Base-by-base conservation (phyloP, 805 yeast genomes). In the Ascoidea rubescens region DNA sequence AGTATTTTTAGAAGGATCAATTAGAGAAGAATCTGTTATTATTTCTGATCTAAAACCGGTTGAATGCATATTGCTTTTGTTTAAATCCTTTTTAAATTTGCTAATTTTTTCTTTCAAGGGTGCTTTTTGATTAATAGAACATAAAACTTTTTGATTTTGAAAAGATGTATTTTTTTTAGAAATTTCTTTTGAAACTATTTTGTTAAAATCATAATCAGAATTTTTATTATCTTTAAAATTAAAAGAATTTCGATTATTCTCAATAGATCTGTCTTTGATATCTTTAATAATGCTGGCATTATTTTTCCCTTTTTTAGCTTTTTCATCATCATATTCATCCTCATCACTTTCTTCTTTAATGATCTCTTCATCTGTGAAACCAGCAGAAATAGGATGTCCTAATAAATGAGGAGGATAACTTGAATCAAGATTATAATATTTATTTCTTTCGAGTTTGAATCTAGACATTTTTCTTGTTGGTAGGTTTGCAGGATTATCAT, bases 61-160 rank as follows among this genome's bases (percentile, higher is more conserved):
- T 37, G 8, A 8, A 10, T 37, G 8, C 14, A 10, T 37, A 37
- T 56, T 47, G 46, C 60, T 65, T 8, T 50, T 45, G 52, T 59
- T 45, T 54, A 5, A 48, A 50, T 16, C 55, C 51, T 10, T 52
- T 54, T 31, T 48, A 44, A 12, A 48, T 14, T 5, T 47, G 14
- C 43, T 37, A 37, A 37, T 4, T 37, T 37, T 37, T 14, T 37
- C 14, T 37, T 37, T 37, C 8, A 21, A 21, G 28, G 28, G 28
- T 21, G 28, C 28, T 21, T 21, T 21, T 21, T 21, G 28, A 21
- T 21, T 21, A 21, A 21, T 21, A 21, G 28, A 21, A 21, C 28
- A 2, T 21, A 21, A 21, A 21, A 21, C 28, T 2, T 21, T 21
- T 21, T 21, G 28, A 21, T 21, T 21, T 21, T 21, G 28, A 21